These are phyloP conservation scores for Rhodotorula babjevae DNA, from an alignment of 768 basidiomycete genomes.

Conservation along the genomic window DNA sequence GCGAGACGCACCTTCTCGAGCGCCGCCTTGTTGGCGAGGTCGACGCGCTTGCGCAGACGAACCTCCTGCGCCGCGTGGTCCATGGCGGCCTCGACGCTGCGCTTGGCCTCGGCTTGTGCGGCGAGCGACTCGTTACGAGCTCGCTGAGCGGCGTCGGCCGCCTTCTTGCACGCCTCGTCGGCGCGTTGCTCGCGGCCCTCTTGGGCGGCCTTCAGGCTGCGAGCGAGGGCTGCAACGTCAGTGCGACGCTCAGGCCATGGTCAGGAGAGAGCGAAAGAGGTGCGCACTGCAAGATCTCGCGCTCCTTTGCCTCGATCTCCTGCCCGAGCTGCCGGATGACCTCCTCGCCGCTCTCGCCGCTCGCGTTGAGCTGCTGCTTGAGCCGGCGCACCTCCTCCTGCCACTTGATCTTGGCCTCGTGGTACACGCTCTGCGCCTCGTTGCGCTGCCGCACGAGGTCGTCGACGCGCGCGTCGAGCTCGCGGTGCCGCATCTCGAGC, in stretches of 20 bases:
- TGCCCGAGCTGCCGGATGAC: neutral
- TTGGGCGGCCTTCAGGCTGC: neutral
- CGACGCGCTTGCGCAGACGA: too few relatives aligned
- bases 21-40: too few relatives aligned
- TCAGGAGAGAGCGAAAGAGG: neutral
- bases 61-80: neutral
- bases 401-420: neutral
- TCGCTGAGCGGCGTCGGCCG: neutral
- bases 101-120: neutral
- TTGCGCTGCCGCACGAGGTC: neutral
- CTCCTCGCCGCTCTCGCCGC: neutral
- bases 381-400: neutral
- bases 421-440: neutral
- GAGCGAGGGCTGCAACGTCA: neutral
- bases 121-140: neutral
- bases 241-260: neutral
- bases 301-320: neutral
- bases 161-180: neutral
- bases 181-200: neutral
- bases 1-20: too few relatives aligned
- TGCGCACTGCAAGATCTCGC: neutral
- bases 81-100: neutral
- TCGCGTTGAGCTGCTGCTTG: neutral
- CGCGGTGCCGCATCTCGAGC: neutral
- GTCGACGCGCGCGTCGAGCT: neutral